Evolutionary conservation across 2,329 filamentous ascomycete species (phyloP).

Genomic region (Colletotrichum cordylinicola): DNA sequence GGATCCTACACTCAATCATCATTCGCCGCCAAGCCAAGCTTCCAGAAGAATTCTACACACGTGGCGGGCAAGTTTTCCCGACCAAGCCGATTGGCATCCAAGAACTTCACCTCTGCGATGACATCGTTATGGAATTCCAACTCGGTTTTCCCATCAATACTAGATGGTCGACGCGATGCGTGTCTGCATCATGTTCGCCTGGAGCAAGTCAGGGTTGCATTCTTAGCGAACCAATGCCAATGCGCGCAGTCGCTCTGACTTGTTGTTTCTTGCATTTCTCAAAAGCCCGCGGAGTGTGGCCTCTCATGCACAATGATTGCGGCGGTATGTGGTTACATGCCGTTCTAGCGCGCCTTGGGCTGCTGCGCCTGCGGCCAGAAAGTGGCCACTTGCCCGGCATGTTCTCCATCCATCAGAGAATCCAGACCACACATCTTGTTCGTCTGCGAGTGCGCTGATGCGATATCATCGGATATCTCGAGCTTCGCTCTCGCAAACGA

Average conservation of each 20-base stretch:
- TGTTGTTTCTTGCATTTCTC: background rate
- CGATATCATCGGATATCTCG: background rate
- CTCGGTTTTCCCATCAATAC: background rate
- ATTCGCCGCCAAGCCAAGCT: conserved; percentile 7
- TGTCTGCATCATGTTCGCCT: background rate
- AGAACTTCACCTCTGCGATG: background rate
- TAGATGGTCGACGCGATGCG: background rate
- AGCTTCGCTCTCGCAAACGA: background rate
- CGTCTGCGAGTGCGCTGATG: background rate
- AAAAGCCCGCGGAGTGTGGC: background rate
- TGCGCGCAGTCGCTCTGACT: background rate
- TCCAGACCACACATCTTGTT: background rate
- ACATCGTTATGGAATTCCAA: background rate
- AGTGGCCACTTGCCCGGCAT: conserved; percentile 8
- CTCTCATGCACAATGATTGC: background rate
- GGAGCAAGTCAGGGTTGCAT: background rate
- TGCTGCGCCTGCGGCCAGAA: conserved; percentile 3
- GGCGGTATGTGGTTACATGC: conserved; percentile 17
- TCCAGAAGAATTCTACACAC: background rate
- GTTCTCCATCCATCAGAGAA: background rate
- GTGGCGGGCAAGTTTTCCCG: background rate
- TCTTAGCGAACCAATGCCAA: background rate
- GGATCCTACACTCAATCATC: background rate
- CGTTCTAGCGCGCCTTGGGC: conserved; percentile 10
- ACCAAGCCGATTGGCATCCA: background rate